phyloP scores from a whole-genome alignment of 352 stramenopile genomes.

The Albugo candida region DNA sequence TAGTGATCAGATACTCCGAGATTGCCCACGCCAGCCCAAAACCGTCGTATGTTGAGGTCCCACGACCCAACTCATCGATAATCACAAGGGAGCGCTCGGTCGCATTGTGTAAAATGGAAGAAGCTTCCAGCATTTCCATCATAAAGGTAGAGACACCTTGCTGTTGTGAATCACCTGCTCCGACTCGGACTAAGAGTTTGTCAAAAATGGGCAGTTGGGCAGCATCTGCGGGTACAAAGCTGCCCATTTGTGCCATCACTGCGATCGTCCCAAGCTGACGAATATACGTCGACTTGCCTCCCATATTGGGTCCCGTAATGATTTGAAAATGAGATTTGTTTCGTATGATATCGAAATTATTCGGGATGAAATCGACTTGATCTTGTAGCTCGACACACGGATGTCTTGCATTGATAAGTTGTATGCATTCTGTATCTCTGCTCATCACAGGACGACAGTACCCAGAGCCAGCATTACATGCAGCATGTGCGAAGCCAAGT shows the following conservation, averaged over 20 bases:
- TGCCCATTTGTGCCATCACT: conserved; percentile 93
- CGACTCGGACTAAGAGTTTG: conserved; percentile 90
- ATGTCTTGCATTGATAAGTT: conserved; percentile 81
- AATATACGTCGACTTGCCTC: conserved; percentile 98
- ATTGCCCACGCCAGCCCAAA: conserved; percentile 96
- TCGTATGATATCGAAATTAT: conserved; percentile 85
- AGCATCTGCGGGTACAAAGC: conserved; percentile 87
- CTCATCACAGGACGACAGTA: conserved; percentile 50
- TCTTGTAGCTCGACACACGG: conserved; percentile 98
- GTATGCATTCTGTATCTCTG: conserved; percentile 32
- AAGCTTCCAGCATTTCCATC: conserved; percentile 99
- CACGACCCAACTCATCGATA: conserved; percentile 97
- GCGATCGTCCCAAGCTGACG: conserved; percentile 88
- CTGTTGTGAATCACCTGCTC: conserved; percentile 93
- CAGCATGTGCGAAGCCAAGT: conserved; percentile 84
- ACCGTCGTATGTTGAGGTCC: conserved; percentile 96
- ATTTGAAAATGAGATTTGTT: conserved; percentile 82
- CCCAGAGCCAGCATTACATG: conserved; percentile 77
- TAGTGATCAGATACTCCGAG: conserved; percentile 89
- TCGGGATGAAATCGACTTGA: conserved; percentile 92
- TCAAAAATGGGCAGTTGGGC: conserved; percentile 90
- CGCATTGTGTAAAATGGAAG: conserved; percentile 89
- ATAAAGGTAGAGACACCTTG: conserved; percentile 98
- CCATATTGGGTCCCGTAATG: conserved; percentile 98
- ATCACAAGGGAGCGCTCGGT: conserved; percentile 92